Conservation (phyloP, 768 basidiomycete genomes). For the Ramaria rubella region DNA sequence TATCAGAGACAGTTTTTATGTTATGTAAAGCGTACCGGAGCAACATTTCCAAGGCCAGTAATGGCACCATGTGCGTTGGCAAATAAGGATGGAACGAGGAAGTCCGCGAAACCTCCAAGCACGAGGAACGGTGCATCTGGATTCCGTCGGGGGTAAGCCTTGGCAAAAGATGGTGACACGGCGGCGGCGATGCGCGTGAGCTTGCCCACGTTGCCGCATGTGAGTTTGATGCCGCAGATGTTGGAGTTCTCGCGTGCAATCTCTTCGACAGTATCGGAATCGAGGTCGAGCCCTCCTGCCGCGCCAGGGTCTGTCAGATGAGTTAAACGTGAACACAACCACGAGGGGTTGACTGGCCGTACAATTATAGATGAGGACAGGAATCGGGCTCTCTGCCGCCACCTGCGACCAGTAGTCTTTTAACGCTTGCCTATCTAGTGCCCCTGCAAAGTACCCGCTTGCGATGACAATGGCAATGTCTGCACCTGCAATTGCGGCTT, state of each 20-base stretch:
- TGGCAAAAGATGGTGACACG: conserved; percentile 49
- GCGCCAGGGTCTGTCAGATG: conserved; percentile 66
- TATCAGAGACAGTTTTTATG: neutral
- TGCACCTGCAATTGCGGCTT: conserved; percentile 80
- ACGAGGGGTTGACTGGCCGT: conserved; percentile 25
- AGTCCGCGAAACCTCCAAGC: conserved; percentile 81
- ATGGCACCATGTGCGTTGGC: conserved; percentile 83
- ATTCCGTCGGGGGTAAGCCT: conserved; percentile 62
- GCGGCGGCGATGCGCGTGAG: conserved; percentile 74
- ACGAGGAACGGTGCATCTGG: conserved; percentile 69
- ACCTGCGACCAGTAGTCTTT: conserved; percentile 78
- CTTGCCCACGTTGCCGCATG: conserved; percentile 92
- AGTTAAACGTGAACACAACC: neutral
- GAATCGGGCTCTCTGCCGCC: conserved; percentile 72
- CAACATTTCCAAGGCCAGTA: conserved; percentile 80
- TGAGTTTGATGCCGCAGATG: conserved; percentile 82
- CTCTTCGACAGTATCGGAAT: conserved; percentile 80
- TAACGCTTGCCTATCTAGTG: conserved; percentile 60
- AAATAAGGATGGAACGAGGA: conserved; percentile 65
- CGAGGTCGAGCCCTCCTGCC: conserved; percentile 83
- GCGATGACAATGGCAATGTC: conserved; percentile 82
- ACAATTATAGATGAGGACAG: conserved; percentile 88
- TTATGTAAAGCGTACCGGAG: conserved; percentile 45
- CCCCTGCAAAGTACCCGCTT: conserved; percentile 83
- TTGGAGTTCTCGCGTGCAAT: conserved; percentile 73